A percentile compares a stretch with the other conserved stretches of the same genome.
Evolutionary conservation across 441 rosid genomes (phyloP).

Genomic region (Erysimum cheiri): DNA sequence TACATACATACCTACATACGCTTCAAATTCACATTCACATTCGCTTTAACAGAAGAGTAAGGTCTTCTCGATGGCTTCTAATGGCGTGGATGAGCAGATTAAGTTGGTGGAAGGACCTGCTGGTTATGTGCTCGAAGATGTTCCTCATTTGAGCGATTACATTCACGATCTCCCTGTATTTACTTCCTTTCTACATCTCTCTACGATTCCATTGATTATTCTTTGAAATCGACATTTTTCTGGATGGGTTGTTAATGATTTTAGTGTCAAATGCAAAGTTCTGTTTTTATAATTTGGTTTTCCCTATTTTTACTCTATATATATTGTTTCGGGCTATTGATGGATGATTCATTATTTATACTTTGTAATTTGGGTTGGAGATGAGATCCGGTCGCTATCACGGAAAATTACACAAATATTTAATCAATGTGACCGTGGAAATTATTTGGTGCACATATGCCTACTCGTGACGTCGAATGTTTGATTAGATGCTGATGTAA

Average conservation of each 20-base stretch:
- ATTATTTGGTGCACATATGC: slow-evolving; percentile 9
- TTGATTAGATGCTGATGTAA: slow-evolving; percentile 15
- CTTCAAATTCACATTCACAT: slow-evolving; percentile 19
- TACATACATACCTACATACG: not conserved
- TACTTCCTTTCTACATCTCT: not conserved
- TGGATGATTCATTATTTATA: not conserved
- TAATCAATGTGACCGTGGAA: slow-evolving; percentile 12
- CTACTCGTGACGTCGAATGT: not conserved
- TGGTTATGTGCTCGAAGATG: slow-evolving; percentile 77
- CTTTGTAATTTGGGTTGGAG: not conserved
- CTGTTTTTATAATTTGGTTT: not conserved
- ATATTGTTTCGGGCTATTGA: slow-evolving; percentile 3
- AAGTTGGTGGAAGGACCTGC: slow-evolving; percentile 55
- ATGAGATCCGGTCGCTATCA: slow-evolving; percentile 32
- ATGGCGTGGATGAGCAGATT: slow-evolving; percentile 39
- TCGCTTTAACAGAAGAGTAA: slow-evolving; percentile 3
- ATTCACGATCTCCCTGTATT: slow-evolving; percentile 58
- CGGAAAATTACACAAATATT: not conserved
- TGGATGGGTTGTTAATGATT: slow-evolving; percentile 9
- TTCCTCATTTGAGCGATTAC: slow-evolving; percentile 75
- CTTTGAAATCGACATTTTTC: not conserved
- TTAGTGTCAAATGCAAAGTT: not conserved
- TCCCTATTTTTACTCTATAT: slow-evolving; percentile 18
- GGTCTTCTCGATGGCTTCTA: slow-evolving; percentile 36
- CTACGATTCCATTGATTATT: not conserved